Evolutionary conservation across 1,284 basidiomycete species (phyloP), one percentile per base, ranked within the genome.

Genomic region (Naganishia sp.): DNA sequence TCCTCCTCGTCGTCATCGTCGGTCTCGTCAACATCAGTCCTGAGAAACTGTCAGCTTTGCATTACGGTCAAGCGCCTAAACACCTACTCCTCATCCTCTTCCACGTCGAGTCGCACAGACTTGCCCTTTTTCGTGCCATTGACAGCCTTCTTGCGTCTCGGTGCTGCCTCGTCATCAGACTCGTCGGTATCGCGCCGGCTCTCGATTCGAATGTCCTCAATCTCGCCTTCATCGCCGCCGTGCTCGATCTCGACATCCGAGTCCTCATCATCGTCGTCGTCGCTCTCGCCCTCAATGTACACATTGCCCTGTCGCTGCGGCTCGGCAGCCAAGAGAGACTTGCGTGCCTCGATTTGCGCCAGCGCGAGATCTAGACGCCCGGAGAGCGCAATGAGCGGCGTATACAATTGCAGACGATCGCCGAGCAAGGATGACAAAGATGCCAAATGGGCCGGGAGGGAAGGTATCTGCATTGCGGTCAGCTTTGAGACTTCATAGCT

Each of bases 301-400:
- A 63, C 60, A 7, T 57, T 53, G 31, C 65, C 65, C 33, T 64
- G 54, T 50, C 63, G 57, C 21, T 65, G 60, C 13, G 68, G 65
- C 42, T 64, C 53, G 11, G 65, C 57, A 21, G 65, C 56, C 5
- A 59, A 55, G 36, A 69, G 59, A 43, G 64, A 55, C 59, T 66
- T 66, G 33, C 82, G 86, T 81, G 94, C 85, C 77, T 94, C 90
- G 70, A 97, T 92, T 79, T 98, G 95, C 9, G 92, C 89, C 50
- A 98, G 84, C 3, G 96, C 92, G 80, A 95, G 89, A 75, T 97
- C 95, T 25, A 98, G 83, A 67, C 93, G 87, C 16, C 95, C 95
- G 67, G 87, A 91, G 49, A 99, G 84, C 2, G 90, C 87, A 9
- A 95, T 81, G 16, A 99, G 82, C 64, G 88, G 90, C 71, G 94